phyloP scores from a whole-genome alignment of 345 rosid species.

The Melastoma malabathricum region DNA sequence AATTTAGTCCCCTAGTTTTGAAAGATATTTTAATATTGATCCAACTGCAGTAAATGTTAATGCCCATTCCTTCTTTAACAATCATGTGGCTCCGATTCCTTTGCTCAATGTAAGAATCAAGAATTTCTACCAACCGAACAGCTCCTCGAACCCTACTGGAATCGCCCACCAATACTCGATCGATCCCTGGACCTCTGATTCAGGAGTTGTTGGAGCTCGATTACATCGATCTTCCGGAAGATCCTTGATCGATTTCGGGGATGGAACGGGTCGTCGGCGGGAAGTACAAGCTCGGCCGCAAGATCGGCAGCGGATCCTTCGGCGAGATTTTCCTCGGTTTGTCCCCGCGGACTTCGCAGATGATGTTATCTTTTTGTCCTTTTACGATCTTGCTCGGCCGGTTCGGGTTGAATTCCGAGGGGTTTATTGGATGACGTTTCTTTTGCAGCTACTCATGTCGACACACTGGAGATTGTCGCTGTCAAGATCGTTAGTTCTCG shows the following conservation, averaged over 20 bases:
- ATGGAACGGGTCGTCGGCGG: constrained; percentile 84
- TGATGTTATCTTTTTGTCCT: background rate
- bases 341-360: background rate
- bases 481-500: constrained; percentile 75
- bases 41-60: too few relatives aligned
- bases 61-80: too few relatives aligned
- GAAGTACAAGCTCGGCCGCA: constrained; percentile 77
- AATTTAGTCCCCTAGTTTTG: too few relatives aligned
- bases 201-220: too few relatives aligned
- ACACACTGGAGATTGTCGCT: constrained; percentile 85
- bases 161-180: too few relatives aligned
- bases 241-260: background rate
- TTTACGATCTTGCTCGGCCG: background rate
- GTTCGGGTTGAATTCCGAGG: constrained; percentile 4
- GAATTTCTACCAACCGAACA: too few relatives aligned
- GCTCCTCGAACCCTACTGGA: too few relatives aligned
- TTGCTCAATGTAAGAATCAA: too few relatives aligned
- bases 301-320: constrained; percentile 94
- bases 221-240: background rate
- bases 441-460: constrained; percentile 69
- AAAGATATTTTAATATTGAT: too few relatives aligned
- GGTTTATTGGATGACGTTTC: constrained; percentile 2
- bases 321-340: constrained; percentile 86
- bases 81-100: too few relatives aligned
- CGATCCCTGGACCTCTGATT: too few relatives aligned